phyloP scores from a whole-genome alignment of 768 basidiomycete species.

The Amanita rubescens region DNA sequence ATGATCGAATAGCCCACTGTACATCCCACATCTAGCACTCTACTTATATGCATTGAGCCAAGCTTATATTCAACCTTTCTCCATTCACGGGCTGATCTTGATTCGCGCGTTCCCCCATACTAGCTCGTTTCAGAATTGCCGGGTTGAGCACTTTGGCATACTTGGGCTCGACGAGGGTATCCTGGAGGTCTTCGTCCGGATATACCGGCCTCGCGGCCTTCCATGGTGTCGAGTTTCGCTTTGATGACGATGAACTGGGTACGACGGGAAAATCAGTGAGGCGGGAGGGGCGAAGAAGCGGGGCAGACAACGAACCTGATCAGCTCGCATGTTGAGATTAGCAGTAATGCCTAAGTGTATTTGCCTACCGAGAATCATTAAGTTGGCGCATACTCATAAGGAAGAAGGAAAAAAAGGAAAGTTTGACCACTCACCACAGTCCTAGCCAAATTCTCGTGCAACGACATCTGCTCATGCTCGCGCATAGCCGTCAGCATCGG shows the following conservation, averaged over 20 bases:
- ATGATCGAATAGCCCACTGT: too few relatives aligned
- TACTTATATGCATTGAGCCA: too few relatives aligned
- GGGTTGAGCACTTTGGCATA: slow-evolving; percentile 75
- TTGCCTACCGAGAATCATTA: slow-evolving; percentile 54
- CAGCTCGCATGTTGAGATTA: slow-evolving; percentile 68
- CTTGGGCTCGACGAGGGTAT: slow-evolving; percentile 86
- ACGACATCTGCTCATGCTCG: too few relatives aligned
- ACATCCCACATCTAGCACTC: too few relatives aligned
- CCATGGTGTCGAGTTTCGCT: slow-evolving; percentile 53
- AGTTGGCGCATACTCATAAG: not conserved
- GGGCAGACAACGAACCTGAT: slow-evolving; percentile 48
- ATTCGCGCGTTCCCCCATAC: slow-evolving; percentile 52
- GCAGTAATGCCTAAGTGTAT: slow-evolving; percentile 93
- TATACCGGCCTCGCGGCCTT: slow-evolving; percentile 76
- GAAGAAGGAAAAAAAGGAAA: not conserved
- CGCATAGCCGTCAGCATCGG: slow-evolving; percentile 15
- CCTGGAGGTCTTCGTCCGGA: slow-evolving; percentile 63
- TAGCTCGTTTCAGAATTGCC: slow-evolving; percentile 48
- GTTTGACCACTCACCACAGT: slow-evolving; percentile 55
- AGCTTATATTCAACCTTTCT: slow-evolving; percentile 21
- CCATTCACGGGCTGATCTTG: slow-evolving; percentile 32
- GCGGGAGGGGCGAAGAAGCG: too few relatives aligned
- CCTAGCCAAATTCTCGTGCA: slow-evolving; percentile 81
- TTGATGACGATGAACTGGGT: slow-evolving; percentile 80
- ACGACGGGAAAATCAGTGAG: too few relatives aligned